Conservation (phyloP, 2,329 filamentous ascomycete genomes). For the Colletotrichum tabaci region DNA sequence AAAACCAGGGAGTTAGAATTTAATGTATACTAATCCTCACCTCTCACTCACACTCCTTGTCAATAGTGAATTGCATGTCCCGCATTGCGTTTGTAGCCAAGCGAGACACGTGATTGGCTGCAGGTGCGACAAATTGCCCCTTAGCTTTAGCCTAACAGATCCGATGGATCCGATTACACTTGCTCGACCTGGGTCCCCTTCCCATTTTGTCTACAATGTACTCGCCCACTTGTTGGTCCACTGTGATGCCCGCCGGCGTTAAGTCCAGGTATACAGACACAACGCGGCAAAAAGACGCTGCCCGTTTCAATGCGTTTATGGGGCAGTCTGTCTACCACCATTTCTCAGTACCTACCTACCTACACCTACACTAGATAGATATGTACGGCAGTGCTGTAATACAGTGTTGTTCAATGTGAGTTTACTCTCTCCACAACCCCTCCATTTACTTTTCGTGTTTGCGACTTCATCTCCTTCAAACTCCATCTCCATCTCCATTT, state of each 20-base stretch:
- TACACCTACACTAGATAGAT: too few relatives aligned
- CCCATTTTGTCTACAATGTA: neutral
- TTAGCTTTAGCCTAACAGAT: slow-evolving; percentile 19
- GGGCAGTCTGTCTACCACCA: too few relatives aligned
- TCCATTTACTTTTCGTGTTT: neutral
- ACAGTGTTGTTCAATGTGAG: too few relatives aligned
- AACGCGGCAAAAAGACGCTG: too few relatives aligned
- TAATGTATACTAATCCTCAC: too few relatives aligned
- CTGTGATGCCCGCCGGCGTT: neutral
- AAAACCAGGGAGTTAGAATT: too few relatives aligned
- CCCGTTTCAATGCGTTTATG: too few relatives aligned
- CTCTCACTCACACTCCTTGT: neutral
- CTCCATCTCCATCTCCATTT: too few relatives aligned
- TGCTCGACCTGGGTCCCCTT: neutral
- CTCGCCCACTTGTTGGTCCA: neutral
- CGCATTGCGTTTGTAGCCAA: neutral
- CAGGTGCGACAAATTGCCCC: slow-evolving; percentile 26
- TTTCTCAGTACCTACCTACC: too few relatives aligned
- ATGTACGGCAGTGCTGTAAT: too few relatives aligned
- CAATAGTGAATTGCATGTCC: neutral
- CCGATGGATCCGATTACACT: slow-evolving; percentile 18
- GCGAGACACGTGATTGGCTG: slow-evolving; percentile 27
- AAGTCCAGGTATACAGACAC: too few relatives aligned
- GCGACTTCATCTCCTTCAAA: neutral
- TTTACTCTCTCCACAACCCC: too few relatives aligned